phyloP scores from a whole-genome alignment of 495 filamentous ascomycete genomes.

The Terfezia boudieri region DNA sequence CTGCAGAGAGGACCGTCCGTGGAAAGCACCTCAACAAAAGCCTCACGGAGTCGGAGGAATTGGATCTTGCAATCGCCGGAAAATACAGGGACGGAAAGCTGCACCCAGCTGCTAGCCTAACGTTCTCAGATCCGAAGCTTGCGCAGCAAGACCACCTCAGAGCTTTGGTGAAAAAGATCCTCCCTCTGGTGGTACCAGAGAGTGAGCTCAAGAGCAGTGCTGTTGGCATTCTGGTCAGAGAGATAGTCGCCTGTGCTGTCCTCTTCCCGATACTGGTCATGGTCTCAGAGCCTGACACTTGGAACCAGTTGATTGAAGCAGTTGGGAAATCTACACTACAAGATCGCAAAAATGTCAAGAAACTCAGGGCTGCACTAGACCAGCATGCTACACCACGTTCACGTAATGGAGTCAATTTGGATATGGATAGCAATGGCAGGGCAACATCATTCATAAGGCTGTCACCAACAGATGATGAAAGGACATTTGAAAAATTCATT shows the following conservation, averaged over 20 bases:
- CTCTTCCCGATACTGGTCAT: constrained; percentile 47
- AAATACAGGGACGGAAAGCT: constrained; percentile 80
- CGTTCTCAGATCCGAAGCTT: constrained; percentile 56
- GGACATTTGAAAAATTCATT: constrained; percentile 86
- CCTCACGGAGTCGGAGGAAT: constrained; percentile 88
- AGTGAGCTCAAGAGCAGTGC: constrained; percentile 53
- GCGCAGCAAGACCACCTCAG: constrained; percentile 76
- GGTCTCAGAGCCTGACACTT: constrained; percentile 75
- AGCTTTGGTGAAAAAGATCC: constrained; percentile 38
- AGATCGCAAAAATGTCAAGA: constrained; percentile 86
- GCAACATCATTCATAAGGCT: constrained; percentile 19
- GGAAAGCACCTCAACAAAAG: constrained; percentile 68
- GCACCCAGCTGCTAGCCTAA: constrained; percentile 68
- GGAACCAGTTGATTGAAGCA: constrained; percentile 87
- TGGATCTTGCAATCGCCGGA: constrained; percentile 77
- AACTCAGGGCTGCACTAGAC: constrained; percentile 79
- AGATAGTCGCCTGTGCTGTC: constrained; percentile 62
- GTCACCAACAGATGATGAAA: constrained; percentile 50
- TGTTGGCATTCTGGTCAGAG: constrained; percentile 57
- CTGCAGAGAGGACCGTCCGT: constrained; percentile 69
- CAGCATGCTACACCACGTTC: constrained; percentile 60
- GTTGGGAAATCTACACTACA: constrained; percentile 60
- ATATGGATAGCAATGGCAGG: neutral
- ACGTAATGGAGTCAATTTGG: neutral
- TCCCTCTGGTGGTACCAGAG: constrained; percentile 56